Base-by-base conservation (phyloP, 768 basidiomycete species). In the Coprinellus micaceus region DNA sequence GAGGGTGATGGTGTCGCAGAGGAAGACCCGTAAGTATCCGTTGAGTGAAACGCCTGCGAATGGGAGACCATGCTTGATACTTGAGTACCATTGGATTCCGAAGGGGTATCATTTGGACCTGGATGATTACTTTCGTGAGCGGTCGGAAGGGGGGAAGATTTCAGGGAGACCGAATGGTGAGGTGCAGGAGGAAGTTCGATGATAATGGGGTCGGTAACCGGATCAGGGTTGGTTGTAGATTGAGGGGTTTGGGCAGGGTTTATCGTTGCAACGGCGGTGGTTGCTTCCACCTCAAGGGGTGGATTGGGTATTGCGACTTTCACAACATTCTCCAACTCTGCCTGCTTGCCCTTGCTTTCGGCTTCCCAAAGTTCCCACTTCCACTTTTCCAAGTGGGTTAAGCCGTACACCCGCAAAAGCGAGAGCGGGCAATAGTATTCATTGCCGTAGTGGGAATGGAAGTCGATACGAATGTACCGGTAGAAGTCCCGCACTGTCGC, bases 361-460 rank as follows among this genome's bases (percentile, higher is more conserved):
- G 76, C 80, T 62, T 89, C 83, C 89, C 90, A 93, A 5, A 77
- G 76, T 48, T 92, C 91, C 88, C 92, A 90, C 63, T 96, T 95
- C 84, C 91, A 98, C 63, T 94, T 84, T 59, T 98, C 95, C 60
- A 98, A 85, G 73, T 98, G 94, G 1, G 94, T 98, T 53, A 96
- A 84, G 4, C 97, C 97, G 59, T 94, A 98, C 1, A 97, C 94
- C 26, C 94, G 86, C 17, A 98, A 79, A 0, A 98, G 82, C 0
- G 91, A 94, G 17, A 98, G 78, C 0, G 97, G 97, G 65, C 97
- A 99, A 68, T 94, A 98, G 72, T 89, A 98, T 70, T 99, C 97
- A 64, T 83, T 89, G 19, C 94, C 91, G 63, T 97, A 98, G 66
- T 94, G 89, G 0, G 91, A 89, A 49, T 89, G 82, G 67, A 99